Conservation (phyloP, 768 basidiomycete genomes). For the Amanita rimosa region DNA sequence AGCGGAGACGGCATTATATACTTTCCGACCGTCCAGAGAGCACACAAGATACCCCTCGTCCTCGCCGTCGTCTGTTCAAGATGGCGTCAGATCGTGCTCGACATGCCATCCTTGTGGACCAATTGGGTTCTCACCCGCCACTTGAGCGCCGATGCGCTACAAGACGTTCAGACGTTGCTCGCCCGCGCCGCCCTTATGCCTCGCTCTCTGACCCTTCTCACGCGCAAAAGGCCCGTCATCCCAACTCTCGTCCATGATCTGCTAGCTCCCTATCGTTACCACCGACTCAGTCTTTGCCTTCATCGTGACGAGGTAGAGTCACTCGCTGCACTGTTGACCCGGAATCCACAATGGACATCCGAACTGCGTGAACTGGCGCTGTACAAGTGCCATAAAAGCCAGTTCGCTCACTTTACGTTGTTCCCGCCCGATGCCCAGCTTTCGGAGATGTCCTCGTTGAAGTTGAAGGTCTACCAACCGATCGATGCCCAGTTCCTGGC, state of each 20-base stretch:
- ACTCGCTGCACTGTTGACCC: neutral
- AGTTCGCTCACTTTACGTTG: neutral
- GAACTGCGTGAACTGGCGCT: neutral
- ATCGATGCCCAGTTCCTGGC: neutral
- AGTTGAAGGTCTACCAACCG: constrained; percentile 1
- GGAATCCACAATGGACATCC: neutral
- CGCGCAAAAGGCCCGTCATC: neutral
- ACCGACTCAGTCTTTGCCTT: neutral
- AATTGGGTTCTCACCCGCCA: neutral
- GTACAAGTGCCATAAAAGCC: neutral
- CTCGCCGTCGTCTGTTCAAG: neutral
- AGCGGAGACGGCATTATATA: neutral
- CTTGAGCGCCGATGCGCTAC: neutral
- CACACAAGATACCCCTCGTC: neutral
- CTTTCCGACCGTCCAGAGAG: neutral
- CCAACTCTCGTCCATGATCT: neutral
- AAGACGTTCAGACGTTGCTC: neutral
- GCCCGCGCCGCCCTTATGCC: neutral
- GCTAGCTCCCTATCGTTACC: neutral
- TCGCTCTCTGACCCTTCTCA: neutral
- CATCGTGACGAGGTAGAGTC: neutral
- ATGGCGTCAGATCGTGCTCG: constrained; percentile 1
- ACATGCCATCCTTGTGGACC: neutral
- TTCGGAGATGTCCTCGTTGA: neutral
- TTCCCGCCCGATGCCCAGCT: neutral